Conservation (phyloP, 768 basidiomycete species). For the Pholiota microspora region DNA sequence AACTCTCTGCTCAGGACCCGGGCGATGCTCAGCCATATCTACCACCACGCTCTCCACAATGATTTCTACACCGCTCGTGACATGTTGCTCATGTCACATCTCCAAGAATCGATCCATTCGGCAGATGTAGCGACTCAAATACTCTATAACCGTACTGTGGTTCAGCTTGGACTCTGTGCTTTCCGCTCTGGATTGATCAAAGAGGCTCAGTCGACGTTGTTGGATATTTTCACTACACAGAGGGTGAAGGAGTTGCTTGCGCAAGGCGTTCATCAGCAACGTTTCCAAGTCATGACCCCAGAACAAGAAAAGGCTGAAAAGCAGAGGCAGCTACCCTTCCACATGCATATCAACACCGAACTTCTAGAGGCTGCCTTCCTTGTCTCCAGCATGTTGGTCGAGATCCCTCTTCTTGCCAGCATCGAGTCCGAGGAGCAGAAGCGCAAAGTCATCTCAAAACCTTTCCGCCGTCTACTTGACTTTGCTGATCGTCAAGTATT, state of each 20-base stretch:
- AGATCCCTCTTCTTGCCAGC: slow-evolving; percentile 92
- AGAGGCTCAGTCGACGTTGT: slow-evolving; percentile 89
- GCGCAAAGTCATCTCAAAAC: slow-evolving; percentile 93
- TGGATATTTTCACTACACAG: slow-evolving; percentile 95
- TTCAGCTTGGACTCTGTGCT: slow-evolving; percentile 95
- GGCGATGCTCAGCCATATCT: slow-evolving; percentile 97
- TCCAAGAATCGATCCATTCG: slow-evolving; percentile 94
- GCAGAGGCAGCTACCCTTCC: slow-evolving; percentile 95
- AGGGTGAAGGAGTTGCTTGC: slow-evolving; percentile 97
- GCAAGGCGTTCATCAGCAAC: slow-evolving; percentile 92
- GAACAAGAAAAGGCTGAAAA: slow-evolving; percentile 98
- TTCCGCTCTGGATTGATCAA: slow-evolving; percentile 94
- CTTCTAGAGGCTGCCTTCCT: slow-evolving; percentile 96
- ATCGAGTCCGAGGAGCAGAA: slow-evolving; percentile 93
- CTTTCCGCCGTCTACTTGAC: slow-evolving; percentile 92
- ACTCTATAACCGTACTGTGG: slow-evolving; percentile 95
- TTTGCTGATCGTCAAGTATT: slow-evolving; percentile 98
- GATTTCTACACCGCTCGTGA: slow-evolving; percentile 96
- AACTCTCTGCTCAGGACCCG: slow-evolving; percentile 92
- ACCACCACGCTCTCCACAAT: slow-evolving; percentile 94
- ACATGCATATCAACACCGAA: slow-evolving; percentile 99
- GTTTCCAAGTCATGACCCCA: slow-evolving; percentile 82
- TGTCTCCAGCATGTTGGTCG: slow-evolving; percentile 97
- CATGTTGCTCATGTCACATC: slow-evolving; percentile 98
- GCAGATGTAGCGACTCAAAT: slow-evolving; percentile 98